Base-by-base conservation (phyloP, 2,329 filamentous ascomycete species). In the Curvularia eragrostidis region DNA sequence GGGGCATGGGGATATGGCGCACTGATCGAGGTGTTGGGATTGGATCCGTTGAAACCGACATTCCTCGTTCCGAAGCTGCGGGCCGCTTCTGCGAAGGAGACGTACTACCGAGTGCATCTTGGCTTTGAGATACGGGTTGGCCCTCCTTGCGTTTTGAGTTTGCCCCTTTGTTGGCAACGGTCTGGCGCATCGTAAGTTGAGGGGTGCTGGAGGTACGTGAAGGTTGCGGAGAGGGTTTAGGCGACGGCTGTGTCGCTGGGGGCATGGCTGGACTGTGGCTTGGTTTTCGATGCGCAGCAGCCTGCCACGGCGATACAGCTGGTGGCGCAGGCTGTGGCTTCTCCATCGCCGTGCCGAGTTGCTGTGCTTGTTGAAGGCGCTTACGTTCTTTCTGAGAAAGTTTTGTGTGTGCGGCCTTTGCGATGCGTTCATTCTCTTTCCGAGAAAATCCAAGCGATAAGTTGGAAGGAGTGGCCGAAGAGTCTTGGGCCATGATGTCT, bases 321-420 rank as follows among this genome's bases (percentile, higher is more conserved):
- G 70, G 70, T 13, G 70, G 70, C 5, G 67, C 59, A 7, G 71
- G 65, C 43, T 74, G 69, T n/a, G 68, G 61, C 30, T 71, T 73
- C 12, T 70, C 68, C 2, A 67, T 58, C 5, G 72, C 61, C 5
- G 67, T 64, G 15, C 70, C 71, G 12, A 68, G 63, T 54, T 78
- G 75, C 52, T 77, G 74, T 18, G 69, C 69, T 75, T 80, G 64
- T 68, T 74, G 70, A 12, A 69, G 59, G 43, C 66, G 91, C 79
- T 97, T 98, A 21, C 93, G 88, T 75, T 97, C 93, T 71, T 95
- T 96, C 68, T 98, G 95, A 0, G 93, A 97, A 65, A 96, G 78
- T 73, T 91, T 97, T 0, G 80, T 77, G 36, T 79, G 74, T 24
- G 79, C 59, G 70, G 67, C 70, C 68, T 68, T 76, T 52, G 64